Evolutionary conservation across 1,284 basidiomycete species (phyloP).

Genomic region (Paramarasmius palmivorus): DNA sequence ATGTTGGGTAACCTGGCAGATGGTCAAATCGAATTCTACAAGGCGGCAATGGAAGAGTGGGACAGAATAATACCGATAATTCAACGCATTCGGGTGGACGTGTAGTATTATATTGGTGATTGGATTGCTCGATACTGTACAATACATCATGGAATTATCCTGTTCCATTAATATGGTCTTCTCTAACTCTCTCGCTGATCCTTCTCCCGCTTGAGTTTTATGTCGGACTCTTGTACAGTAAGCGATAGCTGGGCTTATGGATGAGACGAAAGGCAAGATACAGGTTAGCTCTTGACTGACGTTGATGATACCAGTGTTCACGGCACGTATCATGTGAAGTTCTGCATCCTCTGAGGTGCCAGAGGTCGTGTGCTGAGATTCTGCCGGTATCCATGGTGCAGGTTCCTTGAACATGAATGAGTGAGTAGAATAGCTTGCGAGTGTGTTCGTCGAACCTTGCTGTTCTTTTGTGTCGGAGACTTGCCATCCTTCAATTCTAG

Average conservation of each 20-base stretch:
- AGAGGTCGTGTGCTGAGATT: slow-evolving; percentile 61
- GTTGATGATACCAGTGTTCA: slow-evolving; percentile 86
- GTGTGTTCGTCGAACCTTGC: slow-evolving; percentile 37
- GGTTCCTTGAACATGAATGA: slow-evolving; percentile 44
- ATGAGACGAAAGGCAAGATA: not conserved
- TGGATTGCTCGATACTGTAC: not conserved
- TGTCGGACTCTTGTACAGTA: slow-evolving; percentile 76
- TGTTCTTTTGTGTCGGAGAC: slow-evolving; percentile 53
- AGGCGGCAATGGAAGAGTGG: slow-evolving; percentile 91
- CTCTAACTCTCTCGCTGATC: not conserved
- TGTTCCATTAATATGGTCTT: slow-evolving; percentile 1
- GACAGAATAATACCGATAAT: slow-evolving; percentile 86
- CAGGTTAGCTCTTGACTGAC: too few relatives aligned
- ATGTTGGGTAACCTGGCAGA: slow-evolving; percentile 87
- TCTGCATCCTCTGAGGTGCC: slow-evolving; percentile 60
- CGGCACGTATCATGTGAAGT: slow-evolving; percentile 70
- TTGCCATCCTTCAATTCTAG: slow-evolving; percentile 78
- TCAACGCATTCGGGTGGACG: slow-evolving; percentile 85
- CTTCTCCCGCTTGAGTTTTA: slow-evolving; percentile 44
- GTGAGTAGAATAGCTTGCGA: not conserved
- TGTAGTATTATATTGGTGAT: slow-evolving; percentile 39
- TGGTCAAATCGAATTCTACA: slow-evolving; percentile 94
- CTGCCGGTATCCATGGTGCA: slow-evolving; percentile 76
- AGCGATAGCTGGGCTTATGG: slow-evolving; percentile 57
- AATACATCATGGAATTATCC: not conserved